Base-by-base conservation (phyloP, 148 eudicot species). In the Rheum nobile region DNA sequence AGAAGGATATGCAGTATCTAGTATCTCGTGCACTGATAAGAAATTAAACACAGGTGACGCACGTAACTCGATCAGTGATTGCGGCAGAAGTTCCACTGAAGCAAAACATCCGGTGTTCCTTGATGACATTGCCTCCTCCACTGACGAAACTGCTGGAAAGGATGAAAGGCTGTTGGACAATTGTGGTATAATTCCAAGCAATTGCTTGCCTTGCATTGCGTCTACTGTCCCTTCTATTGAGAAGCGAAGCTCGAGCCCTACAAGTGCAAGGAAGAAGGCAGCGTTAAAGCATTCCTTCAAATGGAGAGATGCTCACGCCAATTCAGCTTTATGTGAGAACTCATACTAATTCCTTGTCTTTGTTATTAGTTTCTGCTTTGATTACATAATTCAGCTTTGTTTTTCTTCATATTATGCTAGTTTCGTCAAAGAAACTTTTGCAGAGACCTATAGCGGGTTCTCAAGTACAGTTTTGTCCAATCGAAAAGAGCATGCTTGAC, bases 391-490 rank as follows among this genome's bases (percentile, higher is more conserved):
- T 6, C 22, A 65, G 1, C n/a, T 16, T 28, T 52, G 26, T 21
- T 32, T 73, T 73, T 47, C 34, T 75, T 21, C 80, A 31, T 48
- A 48, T 43, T 77, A 24, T 54, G 39, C 5, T 79, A 96, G 99
- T 96, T 74, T 96, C 94, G 16, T 86, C 96, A 26, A 96, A 96
- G 94, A 67, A 76, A 61, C 88, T 88, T 68, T 78, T 96, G 73
- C 90, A 84, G 78, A 90, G 94, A 83, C 99, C 99, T 39, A 72
- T 86, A 71, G 99, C 99, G 22, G 97, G 99, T 74, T 86, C 92
- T 77, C 99, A 96, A 86, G 99, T 96, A 71, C 97, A 90, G 21
- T 84, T 80, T 76, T 90, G 91, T 41, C 97, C 91, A 38, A 31
- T 89, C 59, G 99, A 91, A 37, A 96, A 96, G 88, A 83, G 76